phyloP scores from a whole-genome alignment of 495 filamentous ascomycete species.

The Cryomyces minteri region DNA sequence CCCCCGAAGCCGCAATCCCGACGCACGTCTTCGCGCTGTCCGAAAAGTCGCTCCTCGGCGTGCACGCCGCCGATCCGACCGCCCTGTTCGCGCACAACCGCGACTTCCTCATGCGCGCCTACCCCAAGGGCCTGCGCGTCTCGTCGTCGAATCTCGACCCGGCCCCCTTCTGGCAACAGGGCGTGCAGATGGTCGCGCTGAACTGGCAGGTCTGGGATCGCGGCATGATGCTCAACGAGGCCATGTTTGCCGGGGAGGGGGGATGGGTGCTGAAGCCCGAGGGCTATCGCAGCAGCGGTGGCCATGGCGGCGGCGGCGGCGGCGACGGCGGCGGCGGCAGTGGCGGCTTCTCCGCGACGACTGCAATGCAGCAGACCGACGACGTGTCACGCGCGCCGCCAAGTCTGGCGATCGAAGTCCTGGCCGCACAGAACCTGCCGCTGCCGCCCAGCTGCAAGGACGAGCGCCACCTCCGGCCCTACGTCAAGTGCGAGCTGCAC shows the following conservation, averaged over 20 bases:
- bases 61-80: constrained; percentile 38
- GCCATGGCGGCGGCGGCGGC: constrained; percentile 10
- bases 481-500: constrained; percentile 69
- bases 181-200: constrained; percentile 79
- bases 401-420: constrained; percentile 29
- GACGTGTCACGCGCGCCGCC: too few species aligned
- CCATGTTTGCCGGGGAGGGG: constrained; percentile 64
- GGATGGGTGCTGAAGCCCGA: constrained; percentile 78
- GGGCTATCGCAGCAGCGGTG: constrained; percentile 32
- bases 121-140: constrained; percentile 68
- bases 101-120: constrained; percentile 71
- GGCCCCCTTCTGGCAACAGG: constrained; percentile 65
- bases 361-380: constrained; percentile 6
- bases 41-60: constrained; percentile 54
- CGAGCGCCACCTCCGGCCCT: constrained; percentile 48
- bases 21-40: constrained; percentile 78
- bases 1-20: constrained; percentile 50
- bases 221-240: constrained; percentile 91
- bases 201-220: constrained; percentile 90
- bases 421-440: constrained; percentile 38
- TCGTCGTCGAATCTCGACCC: constrained; percentile 76
- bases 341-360: constrained; percentile 5
- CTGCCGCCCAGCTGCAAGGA: constrained; percentile 29
- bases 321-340: constrained; percentile 17
- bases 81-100: constrained; percentile 69